These are phyloP conservation scores for Rhodotorula sp. DNA, from an alignment of 1,284 basidiomycete species.

Conservation along the genomic window DNA sequence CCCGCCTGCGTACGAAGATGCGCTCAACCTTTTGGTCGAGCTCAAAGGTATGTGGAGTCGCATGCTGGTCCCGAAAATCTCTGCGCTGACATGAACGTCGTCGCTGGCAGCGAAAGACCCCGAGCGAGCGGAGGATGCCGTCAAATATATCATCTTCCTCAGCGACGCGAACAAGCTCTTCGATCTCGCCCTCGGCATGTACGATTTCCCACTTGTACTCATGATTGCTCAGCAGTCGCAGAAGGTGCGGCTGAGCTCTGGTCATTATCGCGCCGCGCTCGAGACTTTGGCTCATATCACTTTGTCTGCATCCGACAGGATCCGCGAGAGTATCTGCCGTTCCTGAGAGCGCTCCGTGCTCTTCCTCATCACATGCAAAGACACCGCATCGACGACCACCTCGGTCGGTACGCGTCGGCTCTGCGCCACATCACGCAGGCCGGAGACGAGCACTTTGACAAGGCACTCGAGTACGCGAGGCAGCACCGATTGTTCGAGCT, in stretches of 20 bases:
- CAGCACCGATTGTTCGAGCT: slow-evolving; percentile 71
- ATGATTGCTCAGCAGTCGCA: slow-evolving; percentile 97
- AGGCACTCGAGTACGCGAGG: slow-evolving; percentile 76
- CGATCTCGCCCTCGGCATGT: slow-evolving; percentile 95
- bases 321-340: slow-evolving; percentile 95
- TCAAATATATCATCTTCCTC: slow-evolving; percentile 98
- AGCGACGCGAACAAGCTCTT: slow-evolving; percentile 90
- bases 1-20: slow-evolving; percentile 87
- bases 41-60: slow-evolving; percentile 61
- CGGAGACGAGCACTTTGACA: slow-evolving; percentile 69
- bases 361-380: slow-evolving; percentile 78
- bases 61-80: neutral
- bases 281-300: neutral
- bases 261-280: neutral
- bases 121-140: slow-evolving; percentile 84
- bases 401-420: slow-evolving; percentile 73
- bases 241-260: slow-evolving; percentile 59
- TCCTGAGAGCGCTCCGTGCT: slow-evolving; percentile 81
- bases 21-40: slow-evolving; percentile 70
- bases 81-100: too few species aligned
- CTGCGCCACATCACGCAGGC: slow-evolving; percentile 70
- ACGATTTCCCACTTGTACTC: slow-evolving; percentile 91
- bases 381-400: slow-evolving; percentile 90
- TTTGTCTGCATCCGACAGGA: slow-evolving; percentile 59
- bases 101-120: slow-evolving; percentile 61